phyloP scores from a whole-genome alignment of 2,329 filamentous ascomycete species.

The Gaeumannomyces sp. region DNA sequence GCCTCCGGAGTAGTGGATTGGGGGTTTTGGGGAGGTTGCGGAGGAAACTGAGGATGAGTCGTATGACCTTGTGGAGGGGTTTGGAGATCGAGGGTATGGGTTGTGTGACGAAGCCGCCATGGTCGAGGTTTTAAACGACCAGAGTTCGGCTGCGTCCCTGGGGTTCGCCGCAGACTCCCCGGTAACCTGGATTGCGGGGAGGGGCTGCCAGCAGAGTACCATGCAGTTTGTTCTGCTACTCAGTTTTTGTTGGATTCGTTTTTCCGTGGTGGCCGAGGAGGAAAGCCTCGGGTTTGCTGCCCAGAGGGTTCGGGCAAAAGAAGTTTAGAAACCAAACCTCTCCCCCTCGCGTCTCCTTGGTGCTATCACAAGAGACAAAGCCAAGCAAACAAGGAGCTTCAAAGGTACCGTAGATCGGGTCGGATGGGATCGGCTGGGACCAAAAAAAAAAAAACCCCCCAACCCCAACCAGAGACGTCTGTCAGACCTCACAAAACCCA shows the following conservation, averaged over 20 bases:
- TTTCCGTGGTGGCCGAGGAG: conserved; percentile 14
- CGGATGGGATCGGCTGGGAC: conserved; percentile 8
- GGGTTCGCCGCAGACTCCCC: conserved; percentile 31
- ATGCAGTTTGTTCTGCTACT: conserved; percentile 24
- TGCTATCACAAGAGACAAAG: not conserved
- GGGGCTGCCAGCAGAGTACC: conserved; percentile 17
- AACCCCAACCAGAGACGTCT: not conserved
- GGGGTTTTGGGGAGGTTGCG: conserved; percentile 51
- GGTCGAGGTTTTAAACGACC: conserved; percentile 26
- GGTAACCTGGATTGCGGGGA: conserved; percentile 24
- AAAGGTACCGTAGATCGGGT: conserved; percentile 2
- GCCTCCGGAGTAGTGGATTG: conserved; percentile 44
- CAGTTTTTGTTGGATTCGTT: conserved; percentile 7
- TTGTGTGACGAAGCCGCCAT: conserved; percentile 54
- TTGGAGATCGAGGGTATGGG: conserved; percentile 54
- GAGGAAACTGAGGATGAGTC: conserved; percentile 59
- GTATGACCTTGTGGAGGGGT: conserved; percentile 55
- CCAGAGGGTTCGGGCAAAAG: conserved; percentile 15
- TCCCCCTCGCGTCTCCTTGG: conserved; percentile 9
- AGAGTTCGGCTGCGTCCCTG: conserved; percentile 24
- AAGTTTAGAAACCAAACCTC: not conserved
- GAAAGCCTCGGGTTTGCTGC: not conserved
- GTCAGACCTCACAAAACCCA: not conserved
- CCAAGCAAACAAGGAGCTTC: conserved; percentile 1
- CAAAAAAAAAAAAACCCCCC: conserved; percentile 4